Percentiles rank a stretch among this genome's conserved stretches.
Conservation (phyloP, 345 rosid species). For the Brassica carinata region DNA sequence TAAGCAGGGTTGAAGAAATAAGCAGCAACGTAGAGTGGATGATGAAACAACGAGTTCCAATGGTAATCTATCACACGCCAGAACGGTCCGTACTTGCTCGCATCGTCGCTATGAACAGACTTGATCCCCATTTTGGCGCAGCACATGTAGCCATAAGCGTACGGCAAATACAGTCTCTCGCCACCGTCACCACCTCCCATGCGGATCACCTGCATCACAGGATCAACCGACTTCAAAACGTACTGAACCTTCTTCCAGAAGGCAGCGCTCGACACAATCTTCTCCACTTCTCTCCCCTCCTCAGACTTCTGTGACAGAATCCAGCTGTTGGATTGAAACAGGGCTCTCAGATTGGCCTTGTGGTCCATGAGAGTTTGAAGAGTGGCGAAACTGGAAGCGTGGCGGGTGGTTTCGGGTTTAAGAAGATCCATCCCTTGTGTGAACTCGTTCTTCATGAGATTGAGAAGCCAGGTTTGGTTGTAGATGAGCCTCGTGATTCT, state of each 20-base stretch:
- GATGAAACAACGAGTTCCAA: constrained; percentile 73
- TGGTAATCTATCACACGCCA: constrained; percentile 77
- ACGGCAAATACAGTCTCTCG: background rate
- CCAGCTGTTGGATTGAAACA: constrained; percentile 78
- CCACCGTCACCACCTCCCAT: constrained; percentile 9
- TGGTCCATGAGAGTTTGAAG: constrained; percentile 62
- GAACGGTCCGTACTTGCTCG: constrained; percentile 70
- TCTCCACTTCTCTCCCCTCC: constrained; percentile 70
- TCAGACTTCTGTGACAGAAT: constrained; percentile 55
- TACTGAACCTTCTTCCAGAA: constrained; percentile 33
- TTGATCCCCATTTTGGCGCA: constrained; percentile 65
- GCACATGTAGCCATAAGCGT: constrained; percentile 41
- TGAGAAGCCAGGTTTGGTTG: constrained; percentile 58
- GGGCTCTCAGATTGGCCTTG: constrained; percentile 58
- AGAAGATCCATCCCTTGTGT: constrained; percentile 72
- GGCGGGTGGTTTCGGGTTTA: constrained; percentile 51
- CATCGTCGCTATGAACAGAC: constrained; percentile 62
- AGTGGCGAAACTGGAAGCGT: constrained; percentile 56
- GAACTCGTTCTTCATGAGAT: constrained; percentile 65
- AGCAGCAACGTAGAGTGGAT: constrained; percentile 88
- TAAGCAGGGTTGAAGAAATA: constrained; percentile 90
- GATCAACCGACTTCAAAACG: background rate
- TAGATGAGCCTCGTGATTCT: constrained; percentile 68
- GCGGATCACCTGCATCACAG: background rate
- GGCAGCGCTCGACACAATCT: constrained; percentile 50